These are phyloP conservation scores for Candida awuae DNA, from an alignment of 805 yeast species.

Conservation along the genomic window DNA sequence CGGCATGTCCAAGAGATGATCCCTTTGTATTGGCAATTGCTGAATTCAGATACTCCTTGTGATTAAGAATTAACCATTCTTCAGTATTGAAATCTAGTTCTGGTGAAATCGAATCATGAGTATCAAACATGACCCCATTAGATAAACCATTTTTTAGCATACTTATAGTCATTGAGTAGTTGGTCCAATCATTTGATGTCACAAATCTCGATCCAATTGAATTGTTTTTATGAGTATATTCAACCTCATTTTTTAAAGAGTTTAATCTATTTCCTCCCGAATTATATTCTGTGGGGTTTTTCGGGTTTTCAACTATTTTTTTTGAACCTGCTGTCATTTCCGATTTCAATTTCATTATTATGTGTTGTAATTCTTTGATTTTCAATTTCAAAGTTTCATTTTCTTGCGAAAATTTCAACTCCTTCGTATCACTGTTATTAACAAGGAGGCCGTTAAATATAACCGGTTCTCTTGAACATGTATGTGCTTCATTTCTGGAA, in stretches of 20 bases:
- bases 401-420: constrained; percentile 21
- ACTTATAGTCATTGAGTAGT: constrained; percentile 21
- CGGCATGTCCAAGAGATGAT: constrained; percentile 1
- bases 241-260: background rate
- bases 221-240: background rate
- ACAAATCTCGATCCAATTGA: background rate
- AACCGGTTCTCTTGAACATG: constrained; percentile 29
- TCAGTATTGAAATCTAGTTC: constrained; percentile 24
- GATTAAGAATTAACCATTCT: constrained; percentile 21
- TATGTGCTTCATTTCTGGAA: constrained; percentile 24
- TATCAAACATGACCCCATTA: constrained; percentile 19
- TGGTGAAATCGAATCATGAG: background rate
- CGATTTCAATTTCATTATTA: constrained; percentile 12
- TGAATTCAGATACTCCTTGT: constrained; percentile 9
- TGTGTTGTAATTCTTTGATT: constrained; percentile 22
- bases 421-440: constrained; percentile 20
- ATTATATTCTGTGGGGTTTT: background rate
- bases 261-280: background rate
- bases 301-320: background rate
- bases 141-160: constrained; percentile 20
- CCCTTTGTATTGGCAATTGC: background rate
- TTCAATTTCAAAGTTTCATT: constrained; percentile 24
- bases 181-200: constrained; percentile 17
- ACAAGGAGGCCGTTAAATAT: constrained; percentile 28
- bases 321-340: background rate